phyloP scores from a whole-genome alignment of 495 filamentous ascomycete species.

The Amniculicola lignicola region DNA sequence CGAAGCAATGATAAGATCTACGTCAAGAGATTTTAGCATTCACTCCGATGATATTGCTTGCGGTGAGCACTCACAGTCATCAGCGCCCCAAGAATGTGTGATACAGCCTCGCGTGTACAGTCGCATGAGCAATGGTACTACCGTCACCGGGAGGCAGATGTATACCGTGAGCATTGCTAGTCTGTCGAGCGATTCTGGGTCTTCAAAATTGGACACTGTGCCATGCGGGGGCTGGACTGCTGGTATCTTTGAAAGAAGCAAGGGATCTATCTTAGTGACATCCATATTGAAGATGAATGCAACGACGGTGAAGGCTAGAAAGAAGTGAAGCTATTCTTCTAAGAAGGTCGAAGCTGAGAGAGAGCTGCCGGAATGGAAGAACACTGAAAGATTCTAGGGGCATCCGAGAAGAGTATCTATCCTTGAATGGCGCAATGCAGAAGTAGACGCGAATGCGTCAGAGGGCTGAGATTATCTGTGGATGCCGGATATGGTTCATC shows the following conservation, averaged over 20 bases:
- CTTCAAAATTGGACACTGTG: not conserved
- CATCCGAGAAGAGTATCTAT: too few relatives aligned
- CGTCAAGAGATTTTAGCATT: too few relatives aligned
- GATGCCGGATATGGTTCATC: too few relatives aligned
- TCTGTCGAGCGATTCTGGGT: not conserved
- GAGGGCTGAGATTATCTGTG: too few relatives aligned
- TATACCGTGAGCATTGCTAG: not conserved
- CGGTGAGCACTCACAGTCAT: not conserved
- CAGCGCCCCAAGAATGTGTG: not conserved
- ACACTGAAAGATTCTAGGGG: too few relatives aligned
- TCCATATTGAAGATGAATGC: too few relatives aligned
- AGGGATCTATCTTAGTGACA: not conserved
- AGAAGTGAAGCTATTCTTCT: too few relatives aligned
- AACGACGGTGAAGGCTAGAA: too few relatives aligned
- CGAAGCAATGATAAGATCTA: not conserved
- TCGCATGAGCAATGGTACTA: not conserved
- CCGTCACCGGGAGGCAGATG: not conserved
- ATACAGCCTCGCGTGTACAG: not conserved
- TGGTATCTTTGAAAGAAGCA: not conserved
- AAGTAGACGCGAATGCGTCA: too few relatives aligned
- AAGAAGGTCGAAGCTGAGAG: too few relatives aligned
- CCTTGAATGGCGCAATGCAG: too few relatives aligned
- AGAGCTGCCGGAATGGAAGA: too few relatives aligned
- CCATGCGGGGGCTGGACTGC: not conserved
- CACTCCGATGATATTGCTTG: not conserved